phyloP scores from a whole-genome alignment of 1,139 yeast genomes.

The Candida tetrigidarum region DNA sequence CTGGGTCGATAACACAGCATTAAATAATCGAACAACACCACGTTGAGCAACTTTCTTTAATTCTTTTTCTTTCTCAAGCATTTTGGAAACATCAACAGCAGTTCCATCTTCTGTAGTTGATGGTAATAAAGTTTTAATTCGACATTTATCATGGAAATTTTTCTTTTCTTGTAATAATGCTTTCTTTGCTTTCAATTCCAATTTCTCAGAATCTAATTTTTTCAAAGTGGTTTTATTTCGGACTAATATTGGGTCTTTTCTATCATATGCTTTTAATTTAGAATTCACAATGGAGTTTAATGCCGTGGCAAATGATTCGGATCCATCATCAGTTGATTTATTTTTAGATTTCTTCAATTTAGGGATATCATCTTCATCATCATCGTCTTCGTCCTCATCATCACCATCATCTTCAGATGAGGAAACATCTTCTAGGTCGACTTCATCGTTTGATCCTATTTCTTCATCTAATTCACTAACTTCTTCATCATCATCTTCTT shows the following conservation, averaged over 20 bases:
- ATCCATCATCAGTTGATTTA: conserved; percentile 60
- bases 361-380: conserved; percentile 46
- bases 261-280: conserved; percentile 82
- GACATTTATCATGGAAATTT: conserved; percentile 64
- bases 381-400: conserved; percentile 24
- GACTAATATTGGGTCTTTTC: conserved; percentile 88
- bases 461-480: conserved; percentile 16
- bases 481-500: conserved; percentile 12
- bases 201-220: conserved; percentile 77
- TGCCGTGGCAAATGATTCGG: conserved; percentile 78
- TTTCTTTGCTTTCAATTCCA: conserved; percentile 83
- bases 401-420: conserved; percentile 18
- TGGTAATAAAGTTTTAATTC: conserved; percentile 72
- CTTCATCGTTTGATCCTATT: conserved; percentile 19
- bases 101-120: conserved; percentile 47
- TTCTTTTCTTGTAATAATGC: conserved; percentile 74
- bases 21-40: conserved; percentile 91
- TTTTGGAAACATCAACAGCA: too few relatives aligned
- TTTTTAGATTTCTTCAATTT: conserved; percentile 52
- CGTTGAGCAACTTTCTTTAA: conserved; percentile 87
- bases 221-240: conserved; percentile 71
- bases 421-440: conserved; percentile 20
- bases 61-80: conserved; percentile 70
- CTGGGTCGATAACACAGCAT: conserved; percentile 89
- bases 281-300: conserved; percentile 85